phyloP scores from a whole-genome alignment of 1,284 basidiomycete species.

The Sphagnurus paluster region DNA sequence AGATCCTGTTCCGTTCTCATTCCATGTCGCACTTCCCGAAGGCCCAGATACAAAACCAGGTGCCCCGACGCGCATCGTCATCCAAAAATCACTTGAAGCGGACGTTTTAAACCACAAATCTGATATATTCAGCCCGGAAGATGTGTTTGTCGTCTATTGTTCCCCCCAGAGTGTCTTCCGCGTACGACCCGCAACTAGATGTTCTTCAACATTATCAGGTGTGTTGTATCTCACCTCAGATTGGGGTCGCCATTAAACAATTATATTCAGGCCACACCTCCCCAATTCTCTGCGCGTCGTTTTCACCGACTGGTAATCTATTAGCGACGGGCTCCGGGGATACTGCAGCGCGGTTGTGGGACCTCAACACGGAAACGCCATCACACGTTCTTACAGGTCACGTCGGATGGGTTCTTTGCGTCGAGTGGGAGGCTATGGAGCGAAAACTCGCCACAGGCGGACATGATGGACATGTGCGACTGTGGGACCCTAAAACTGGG shows the following conservation, averaged over 20 bases:
- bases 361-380: conserved; percentile 91
- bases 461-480: conserved; percentile 83
- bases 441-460: conserved; percentile 90
- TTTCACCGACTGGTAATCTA: conserved; percentile 89
- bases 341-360: conserved; percentile 92
- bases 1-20: conserved; percentile 87
- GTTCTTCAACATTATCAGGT: conserved; percentile 91
- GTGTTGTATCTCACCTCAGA: conserved; percentile 19
- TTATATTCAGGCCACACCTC: conserved; percentile 76
- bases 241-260: background rate
- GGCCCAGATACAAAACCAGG: conserved; percentile 49
- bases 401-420: conserved; percentile 93
- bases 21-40: conserved; percentile 76
- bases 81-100: conserved; percentile 75
- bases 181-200: conserved; percentile 90
- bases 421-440: conserved; percentile 96
- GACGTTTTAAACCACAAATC: conserved; percentile 78
- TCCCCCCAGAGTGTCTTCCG: conserved; percentile 96
- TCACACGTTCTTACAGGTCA: conserved; percentile 89
- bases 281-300: conserved; percentile 93
- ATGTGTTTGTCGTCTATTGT: conserved; percentile 84
- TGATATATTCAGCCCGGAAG: conserved; percentile 79
- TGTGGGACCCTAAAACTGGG: conserved; percentile 92
- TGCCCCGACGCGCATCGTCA: conserved; percentile 75
- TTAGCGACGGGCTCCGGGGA: conserved; percentile 97